Evolutionary conservation across 345 rosid genomes (phyloP).

Genomic region (Citrus sinensis): DNA sequence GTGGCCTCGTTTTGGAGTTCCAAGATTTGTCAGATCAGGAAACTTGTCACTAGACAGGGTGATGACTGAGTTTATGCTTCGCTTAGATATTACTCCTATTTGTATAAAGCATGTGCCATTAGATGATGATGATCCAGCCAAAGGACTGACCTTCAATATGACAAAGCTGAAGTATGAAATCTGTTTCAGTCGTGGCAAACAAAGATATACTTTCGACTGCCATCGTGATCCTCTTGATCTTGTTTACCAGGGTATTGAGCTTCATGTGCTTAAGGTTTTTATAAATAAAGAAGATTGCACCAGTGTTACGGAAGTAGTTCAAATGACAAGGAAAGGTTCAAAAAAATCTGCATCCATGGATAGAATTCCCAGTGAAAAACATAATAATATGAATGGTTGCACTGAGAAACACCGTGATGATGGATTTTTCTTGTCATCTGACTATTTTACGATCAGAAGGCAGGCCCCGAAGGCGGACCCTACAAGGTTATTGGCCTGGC

Average conservation of each 20-base stretch:
- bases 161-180: constrained; percentile 78
- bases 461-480: constrained; percentile 96
- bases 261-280: constrained; percentile 76
- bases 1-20: constrained; percentile 94
- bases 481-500: constrained; percentile 90
- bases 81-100: constrained; percentile 78
- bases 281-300: constrained; percentile 57
- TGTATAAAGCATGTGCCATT: constrained; percentile 67
- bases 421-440: constrained; percentile 87
- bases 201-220: constrained; percentile 86
- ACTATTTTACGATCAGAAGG: constrained; percentile 92
- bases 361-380: constrained; percentile 62
- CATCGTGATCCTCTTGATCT: constrained; percentile 90
- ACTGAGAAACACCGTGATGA: constrained; percentile 81
- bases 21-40: constrained; percentile 81
- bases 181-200: constrained; percentile 83
- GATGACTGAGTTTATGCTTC: constrained; percentile 95
- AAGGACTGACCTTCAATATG: constrained; percentile 79
- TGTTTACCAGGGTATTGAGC: constrained; percentile 93
- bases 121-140: constrained; percentile 93
- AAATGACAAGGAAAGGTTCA: constrained; percentile 52
- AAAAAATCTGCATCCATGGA: constrained; percentile 61
- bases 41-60: constrained; percentile 90
- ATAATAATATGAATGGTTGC: constrained; percentile 32
- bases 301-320: constrained; percentile 47